These are phyloP conservation scores for Rugosomyces carneus DNA, from an alignment of 1,284 basidiomycete genomes.

Conservation along the genomic window DNA sequence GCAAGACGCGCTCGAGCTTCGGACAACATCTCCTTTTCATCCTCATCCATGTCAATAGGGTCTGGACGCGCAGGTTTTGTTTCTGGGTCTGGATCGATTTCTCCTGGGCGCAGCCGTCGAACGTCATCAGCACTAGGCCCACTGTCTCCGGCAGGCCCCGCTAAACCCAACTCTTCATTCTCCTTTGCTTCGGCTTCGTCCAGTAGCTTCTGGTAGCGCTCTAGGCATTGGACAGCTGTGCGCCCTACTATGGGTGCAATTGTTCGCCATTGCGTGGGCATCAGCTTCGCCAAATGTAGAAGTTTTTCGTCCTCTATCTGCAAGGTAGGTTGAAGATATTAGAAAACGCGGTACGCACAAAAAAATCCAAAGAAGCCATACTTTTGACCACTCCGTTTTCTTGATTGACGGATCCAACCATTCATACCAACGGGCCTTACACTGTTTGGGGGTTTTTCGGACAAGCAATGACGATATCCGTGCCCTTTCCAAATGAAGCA, in stretches of 20 bases:
- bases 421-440: conserved; percentile 99
- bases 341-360: neutral
- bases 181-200: conserved; percentile 97
- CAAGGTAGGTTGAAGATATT: conserved; percentile 1
- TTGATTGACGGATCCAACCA: conserved; percentile 99
- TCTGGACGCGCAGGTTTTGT: conserved; percentile 97
- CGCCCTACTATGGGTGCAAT: conserved; percentile 98
- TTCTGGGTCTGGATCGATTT: conserved; percentile 99
- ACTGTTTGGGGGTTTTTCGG: conserved; percentile 98
- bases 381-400: conserved; percentile 99
- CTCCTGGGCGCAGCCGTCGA: conserved; percentile 85
- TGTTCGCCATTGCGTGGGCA: conserved; percentile 99
- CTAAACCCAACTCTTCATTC: conserved; percentile 85
- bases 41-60: conserved; percentile 99
- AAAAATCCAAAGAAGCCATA: conserved; percentile 29
- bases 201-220: conserved; percentile 95
- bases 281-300: conserved; percentile 94
- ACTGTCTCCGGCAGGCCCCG: conserved; percentile 76
- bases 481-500: conserved; percentile 59
- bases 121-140: conserved; percentile 90
- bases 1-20: conserved; percentile 97
- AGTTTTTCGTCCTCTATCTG: conserved; percentile 98
- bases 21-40: conserved; percentile 99
- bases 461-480: conserved; percentile 97
- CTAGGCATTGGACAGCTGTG: conserved; percentile 98